A percentile compares a stretch with the other conserved stretches of the same genome.
phyloP scores from a whole-genome alignment of 768 basidiomycete species.

The Amanita subjunquillea region DNA sequence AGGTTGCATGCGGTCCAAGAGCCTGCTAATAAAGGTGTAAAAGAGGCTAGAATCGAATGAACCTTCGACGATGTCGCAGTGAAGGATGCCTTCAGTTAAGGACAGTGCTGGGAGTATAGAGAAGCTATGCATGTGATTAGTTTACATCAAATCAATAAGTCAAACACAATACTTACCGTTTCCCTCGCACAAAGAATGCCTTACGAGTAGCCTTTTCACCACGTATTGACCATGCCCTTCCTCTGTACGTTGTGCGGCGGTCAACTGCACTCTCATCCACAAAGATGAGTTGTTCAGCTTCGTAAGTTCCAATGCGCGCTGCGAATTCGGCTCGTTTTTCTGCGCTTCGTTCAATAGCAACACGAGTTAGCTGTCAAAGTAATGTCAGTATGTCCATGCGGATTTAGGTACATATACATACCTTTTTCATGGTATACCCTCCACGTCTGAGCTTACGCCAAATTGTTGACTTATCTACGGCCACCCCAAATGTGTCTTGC shows the following conservation, averaged over 20 bases:
- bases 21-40: not conserved
- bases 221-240: slow-evolving; percentile 16
- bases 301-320: slow-evolving; percentile 9
- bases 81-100: slow-evolving; percentile 1
- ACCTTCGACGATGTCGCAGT: not conserved
- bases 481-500: slow-evolving; percentile 9
- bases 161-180: not conserved
- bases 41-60: not conserved
- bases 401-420: not conserved
- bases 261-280: slow-evolving; percentile 22
- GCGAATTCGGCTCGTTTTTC: slow-evolving; percentile 7
- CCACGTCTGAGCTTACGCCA: slow-evolving; percentile 10
- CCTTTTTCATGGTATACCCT: not conserved
- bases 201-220: slow-evolving; percentile 5
- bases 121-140: not conserved
- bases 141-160: not conserved
- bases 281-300: too few species aligned
- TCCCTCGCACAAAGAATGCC: slow-evolving; percentile 2
- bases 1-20: not conserved
- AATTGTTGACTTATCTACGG: slow-evolving; percentile 15
- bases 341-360: slow-evolving; percentile 13
- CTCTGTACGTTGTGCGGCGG: slow-evolving; percentile 12
- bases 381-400: not conserved
- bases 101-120: slow-evolving; percentile 2
- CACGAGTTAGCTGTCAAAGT: slow-evolving; percentile 5